These are phyloP conservation scores for Bruguiera gymnorhiza DNA, from an alignment of 345 rosid genomes.

Conservation along the genomic window DNA sequence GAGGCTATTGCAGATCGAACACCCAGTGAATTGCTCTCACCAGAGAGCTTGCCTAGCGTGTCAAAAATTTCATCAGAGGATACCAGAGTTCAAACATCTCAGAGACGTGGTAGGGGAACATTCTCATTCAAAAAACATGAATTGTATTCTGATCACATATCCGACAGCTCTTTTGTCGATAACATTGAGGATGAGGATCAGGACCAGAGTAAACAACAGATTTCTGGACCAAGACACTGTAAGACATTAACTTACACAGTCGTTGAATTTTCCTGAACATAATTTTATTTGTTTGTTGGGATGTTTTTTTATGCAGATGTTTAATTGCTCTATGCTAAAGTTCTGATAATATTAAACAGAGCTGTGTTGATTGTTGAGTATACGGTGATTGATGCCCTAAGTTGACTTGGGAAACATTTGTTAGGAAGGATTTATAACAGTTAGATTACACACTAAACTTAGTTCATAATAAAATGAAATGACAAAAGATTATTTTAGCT, in stretches of 20 bases:
- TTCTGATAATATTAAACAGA: too few species aligned
- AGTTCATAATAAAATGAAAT: too few species aligned
- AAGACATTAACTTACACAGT: conserved; percentile 18
- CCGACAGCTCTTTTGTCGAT: conserved; percentile 24
- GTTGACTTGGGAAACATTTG: too few species aligned
- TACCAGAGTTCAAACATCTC: conserved; percentile 48
- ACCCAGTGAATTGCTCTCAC: conserved; percentile 51
- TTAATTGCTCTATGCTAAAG: too few species aligned
- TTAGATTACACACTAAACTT: too few species aligned
- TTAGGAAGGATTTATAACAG: too few species aligned
- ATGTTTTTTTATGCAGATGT: neutral
- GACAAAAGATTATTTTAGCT: too few species aligned
- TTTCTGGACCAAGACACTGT: conserved; percentile 42
- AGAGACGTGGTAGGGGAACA: conserved; percentile 88
- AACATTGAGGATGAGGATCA: conserved; percentile 44
- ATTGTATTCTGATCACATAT: conserved; percentile 55
- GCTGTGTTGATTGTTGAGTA: too few species aligned
- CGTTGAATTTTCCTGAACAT: neutral
- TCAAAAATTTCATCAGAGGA: conserved; percentile 61
- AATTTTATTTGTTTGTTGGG: neutral
- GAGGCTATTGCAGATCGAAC: conserved; percentile 77
- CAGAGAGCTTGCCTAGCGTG: conserved; percentile 51
- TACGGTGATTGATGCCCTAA: too few species aligned
- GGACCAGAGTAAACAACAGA: conserved; percentile 29
- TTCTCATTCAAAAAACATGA: conserved; percentile 59